Percentiles rank a stretch among this genome's conserved stretches.
Conservation (phyloP, 1,284 basidiomycete species). For the Macrocystidia cucumis region DNA sequence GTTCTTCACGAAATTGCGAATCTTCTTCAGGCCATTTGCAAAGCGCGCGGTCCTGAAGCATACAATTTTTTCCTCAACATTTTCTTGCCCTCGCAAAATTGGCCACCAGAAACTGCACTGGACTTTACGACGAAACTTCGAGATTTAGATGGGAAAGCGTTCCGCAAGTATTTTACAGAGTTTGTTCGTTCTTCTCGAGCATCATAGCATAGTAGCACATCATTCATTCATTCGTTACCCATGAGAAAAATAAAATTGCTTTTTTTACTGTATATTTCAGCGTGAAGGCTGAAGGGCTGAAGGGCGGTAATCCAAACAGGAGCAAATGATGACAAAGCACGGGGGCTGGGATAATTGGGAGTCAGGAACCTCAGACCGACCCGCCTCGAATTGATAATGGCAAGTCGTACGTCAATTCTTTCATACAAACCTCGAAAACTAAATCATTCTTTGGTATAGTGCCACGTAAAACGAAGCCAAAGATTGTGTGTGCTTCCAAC, state of each 20-base stretch:
- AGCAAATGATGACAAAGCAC: no score
- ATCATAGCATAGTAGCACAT: no score
- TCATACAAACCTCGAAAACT: slow-evolving; percentile 5
- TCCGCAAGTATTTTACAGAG: slow-evolving; percentile 87
- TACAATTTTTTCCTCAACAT: slow-evolving; percentile 74
- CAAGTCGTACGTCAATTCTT: slow-evolving; percentile 27
- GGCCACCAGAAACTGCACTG: slow-evolving; percentile 71
- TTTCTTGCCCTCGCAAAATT: slow-evolving; percentile 86
- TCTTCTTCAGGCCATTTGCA: slow-evolving; percentile 75
- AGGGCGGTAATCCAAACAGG: no score
- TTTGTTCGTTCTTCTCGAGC: slow-evolving; percentile 69
- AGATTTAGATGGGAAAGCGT: slow-evolving; percentile 75
- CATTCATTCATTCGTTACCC: no score
- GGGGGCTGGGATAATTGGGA: no score
- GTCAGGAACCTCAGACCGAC: no score
- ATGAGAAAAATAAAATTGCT: no score
- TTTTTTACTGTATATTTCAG: no score
- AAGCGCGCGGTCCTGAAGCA: slow-evolving; percentile 79
- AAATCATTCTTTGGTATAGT: slow-evolving; percentile 18
- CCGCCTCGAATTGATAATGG: no score
- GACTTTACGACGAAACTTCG: slow-evolving; percentile 78
- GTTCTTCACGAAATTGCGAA: slow-evolving; percentile 84
- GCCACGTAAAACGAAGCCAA: slow-evolving; percentile 34
- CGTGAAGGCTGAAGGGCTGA: no score
- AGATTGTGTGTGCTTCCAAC: slow-evolving; percentile 36